These are phyloP conservation scores for Dactylellina cionopaga DNA, from an alignment of 2,329 filamentous ascomycete genomes.

Conservation along the genomic window DNA sequence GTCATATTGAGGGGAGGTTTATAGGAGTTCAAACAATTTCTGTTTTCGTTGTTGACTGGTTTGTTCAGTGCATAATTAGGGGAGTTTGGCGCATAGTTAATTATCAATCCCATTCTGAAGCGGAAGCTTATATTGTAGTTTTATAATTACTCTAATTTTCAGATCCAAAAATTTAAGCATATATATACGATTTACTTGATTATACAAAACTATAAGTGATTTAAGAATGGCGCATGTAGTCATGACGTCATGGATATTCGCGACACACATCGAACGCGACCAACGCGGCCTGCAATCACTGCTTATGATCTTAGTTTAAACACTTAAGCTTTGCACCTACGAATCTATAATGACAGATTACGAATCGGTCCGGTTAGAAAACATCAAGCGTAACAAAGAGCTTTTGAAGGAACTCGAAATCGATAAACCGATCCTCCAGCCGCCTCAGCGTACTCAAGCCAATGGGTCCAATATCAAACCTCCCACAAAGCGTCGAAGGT, in stretches of 20 bases:
- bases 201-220: no score
- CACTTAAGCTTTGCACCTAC: not conserved
- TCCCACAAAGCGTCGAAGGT: constrained; percentile 62
- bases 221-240: not conserved
- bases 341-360: constrained; percentile 61
- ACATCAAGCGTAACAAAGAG: constrained; percentile 65
- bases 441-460: constrained; percentile 42
- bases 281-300: not conserved
- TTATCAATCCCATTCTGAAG: not conserved
- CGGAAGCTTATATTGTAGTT: not conserved
- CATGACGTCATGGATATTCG: constrained; percentile 15
- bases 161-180: no score
- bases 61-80: constrained; percentile 7
- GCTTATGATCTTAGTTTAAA: not conserved
- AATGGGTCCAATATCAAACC: constrained; percentile 52
- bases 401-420: constrained; percentile 65
- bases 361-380: constrained; percentile 63
- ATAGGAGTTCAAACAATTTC: no score
- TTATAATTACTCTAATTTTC: not conserved
- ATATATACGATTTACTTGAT: no score
- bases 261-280: not conserved
- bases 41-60: not conserved
- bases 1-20: no score
- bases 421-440: constrained; percentile 57
- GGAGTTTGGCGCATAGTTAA: constrained; percentile 22